Evolutionary conservation across 2,329 filamentous ascomycete species (phyloP), one percentile per base, ranked within the genome.

Genomic region (Monosporascus cannonballus): DNA sequence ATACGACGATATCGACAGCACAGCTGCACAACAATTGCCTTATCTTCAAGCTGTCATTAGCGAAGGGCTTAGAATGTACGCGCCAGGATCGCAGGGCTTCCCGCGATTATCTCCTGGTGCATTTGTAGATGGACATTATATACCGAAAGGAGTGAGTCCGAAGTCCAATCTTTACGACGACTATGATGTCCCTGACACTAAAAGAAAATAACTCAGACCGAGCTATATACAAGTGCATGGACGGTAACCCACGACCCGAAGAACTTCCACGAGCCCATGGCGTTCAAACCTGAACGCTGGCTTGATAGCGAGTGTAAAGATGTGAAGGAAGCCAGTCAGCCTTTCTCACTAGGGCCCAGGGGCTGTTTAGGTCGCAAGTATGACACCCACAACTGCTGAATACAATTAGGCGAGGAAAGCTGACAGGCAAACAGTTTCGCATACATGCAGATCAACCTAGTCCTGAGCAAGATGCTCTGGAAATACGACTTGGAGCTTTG

Each of bases 151-250:
- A 17, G 56, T 53, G 51, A 41, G 27, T 41, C 45, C 24, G 9
- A 8, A 14, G 37, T 14, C 11, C 48, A 14, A 20, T 25, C 22
- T 24, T 4, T 24, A 24, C 22, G 22, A 3, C 22, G 22, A 24
- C 22, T 24, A 24, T 24, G 22, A n/a, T 24, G 3, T 24, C 22
- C 22, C 22, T 22, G 11, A 8, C 36, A 20, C 44, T 44, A 22
- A 8, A 3, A 6, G 37, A 22, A n/a, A 27, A 15, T 6, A 25
- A 50, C 6, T 34, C 34, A 67, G 61, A 57, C 54, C n/a, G 64
- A 67, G 44, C 54, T 69, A 4, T 67, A 64, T 47, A 67, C 62
- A 2, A 59, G 58, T 52, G 51, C 64, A 2, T 71, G 53, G 54
- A 30, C 34, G 4, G 49, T 50, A 1, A 47, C 58, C 6, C 58